Conservation (phyloP, 2,329 filamentous ascomycete genomes). For the Fusarium keratoplasticum region DNA sequence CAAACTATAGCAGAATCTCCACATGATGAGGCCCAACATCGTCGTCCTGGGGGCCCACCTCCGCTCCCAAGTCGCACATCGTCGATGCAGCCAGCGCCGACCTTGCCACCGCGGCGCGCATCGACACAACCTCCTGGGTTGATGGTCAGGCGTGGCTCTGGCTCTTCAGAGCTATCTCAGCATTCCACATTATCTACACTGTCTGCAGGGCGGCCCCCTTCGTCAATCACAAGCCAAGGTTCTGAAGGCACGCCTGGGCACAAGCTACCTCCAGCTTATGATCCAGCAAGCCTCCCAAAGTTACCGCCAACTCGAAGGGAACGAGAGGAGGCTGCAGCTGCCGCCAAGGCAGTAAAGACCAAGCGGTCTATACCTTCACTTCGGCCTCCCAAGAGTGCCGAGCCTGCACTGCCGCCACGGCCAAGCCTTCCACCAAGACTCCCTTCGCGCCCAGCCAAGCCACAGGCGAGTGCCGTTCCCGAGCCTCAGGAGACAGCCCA, state of each 20-base stretch:
- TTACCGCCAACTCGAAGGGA: slow-evolving; percentile 68
- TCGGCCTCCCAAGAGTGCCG: slow-evolving; percentile 39
- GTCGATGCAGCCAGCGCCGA: slow-evolving; percentile 54
- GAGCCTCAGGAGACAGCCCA: slow-evolving; percentile 16
- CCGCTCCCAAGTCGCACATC: slow-evolving; percentile 50
- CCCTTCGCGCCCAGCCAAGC: slow-evolving; percentile 60
- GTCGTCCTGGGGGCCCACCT: slow-evolving; percentile 45
- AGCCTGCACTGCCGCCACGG: slow-evolving; percentile 44
- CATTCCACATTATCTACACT: slow-evolving; percentile 65
- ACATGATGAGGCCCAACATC: slow-evolving; percentile 25
- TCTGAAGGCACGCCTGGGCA: slow-evolving; percentile 56
- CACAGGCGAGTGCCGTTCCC: slow-evolving; percentile 22
- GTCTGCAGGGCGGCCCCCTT: slow-evolving; percentile 59
- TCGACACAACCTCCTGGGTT: slow-evolving; percentile 56
- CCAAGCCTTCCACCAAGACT: slow-evolving; percentile 63
- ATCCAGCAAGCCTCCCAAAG: slow-evolving; percentile 67
- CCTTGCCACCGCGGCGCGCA: slow-evolving; percentile 62
- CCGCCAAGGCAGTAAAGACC: slow-evolving; percentile 38
- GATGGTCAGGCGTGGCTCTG: slow-evolving; percentile 63
- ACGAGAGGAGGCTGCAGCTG: slow-evolving; percentile 56
- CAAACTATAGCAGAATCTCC: slow-evolving; percentile 10
- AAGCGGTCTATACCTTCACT: slow-evolving; percentile 30
- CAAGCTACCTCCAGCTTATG: slow-evolving; percentile 67
- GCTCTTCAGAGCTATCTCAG: slow-evolving; percentile 68
- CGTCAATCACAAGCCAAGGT: slow-evolving; percentile 61